These are phyloP conservation scores for Fraxinus floribunda DNA, from an alignment of 305 asterid genomes.

Conservation along the genomic window DNA sequence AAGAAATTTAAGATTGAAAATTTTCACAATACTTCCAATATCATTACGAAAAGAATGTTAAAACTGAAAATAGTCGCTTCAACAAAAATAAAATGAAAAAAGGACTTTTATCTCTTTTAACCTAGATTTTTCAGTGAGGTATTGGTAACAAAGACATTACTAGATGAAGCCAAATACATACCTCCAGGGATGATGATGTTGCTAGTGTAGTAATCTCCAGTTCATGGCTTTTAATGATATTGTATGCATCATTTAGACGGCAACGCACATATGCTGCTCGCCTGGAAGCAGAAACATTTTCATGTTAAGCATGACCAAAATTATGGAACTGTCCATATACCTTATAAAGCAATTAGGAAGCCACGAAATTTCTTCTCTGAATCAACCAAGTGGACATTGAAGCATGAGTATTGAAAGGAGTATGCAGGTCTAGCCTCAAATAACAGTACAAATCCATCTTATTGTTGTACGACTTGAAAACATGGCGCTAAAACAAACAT, in stretches of 20 bases:
- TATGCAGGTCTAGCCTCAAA: not conserved
- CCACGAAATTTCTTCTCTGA: not conserved
- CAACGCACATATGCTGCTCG: constrained; percentile 71
- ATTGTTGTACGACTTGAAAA: not conserved
- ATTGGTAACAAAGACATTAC: not conserved
- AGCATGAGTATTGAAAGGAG: not conserved
- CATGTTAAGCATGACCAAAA: not conserved
- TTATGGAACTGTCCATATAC: not conserved
- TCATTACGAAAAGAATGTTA: not conserved
- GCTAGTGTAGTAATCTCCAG: constrained; percentile 83
- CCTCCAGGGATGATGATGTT: constrained; percentile 61
- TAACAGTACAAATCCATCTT: not conserved
- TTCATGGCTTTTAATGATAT: constrained; percentile 47
- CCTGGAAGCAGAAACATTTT: constrained; percentile 33
- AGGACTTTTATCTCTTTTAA: not conserved
- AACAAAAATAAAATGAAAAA: too few species aligned
- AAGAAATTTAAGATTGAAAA: constrained; percentile 15
- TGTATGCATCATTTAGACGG: constrained; percentile 49
- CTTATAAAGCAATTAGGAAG: not conserved
- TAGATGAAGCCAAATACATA: constrained; percentile 25
- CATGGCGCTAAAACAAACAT: not conserved
- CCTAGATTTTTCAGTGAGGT: not conserved
- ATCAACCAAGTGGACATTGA: not conserved
- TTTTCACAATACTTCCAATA: not conserved
- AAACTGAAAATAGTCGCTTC: not conserved